Conservation (phyloP, 1,284 basidiomycete species). For the Peniophora sp. region DNA sequence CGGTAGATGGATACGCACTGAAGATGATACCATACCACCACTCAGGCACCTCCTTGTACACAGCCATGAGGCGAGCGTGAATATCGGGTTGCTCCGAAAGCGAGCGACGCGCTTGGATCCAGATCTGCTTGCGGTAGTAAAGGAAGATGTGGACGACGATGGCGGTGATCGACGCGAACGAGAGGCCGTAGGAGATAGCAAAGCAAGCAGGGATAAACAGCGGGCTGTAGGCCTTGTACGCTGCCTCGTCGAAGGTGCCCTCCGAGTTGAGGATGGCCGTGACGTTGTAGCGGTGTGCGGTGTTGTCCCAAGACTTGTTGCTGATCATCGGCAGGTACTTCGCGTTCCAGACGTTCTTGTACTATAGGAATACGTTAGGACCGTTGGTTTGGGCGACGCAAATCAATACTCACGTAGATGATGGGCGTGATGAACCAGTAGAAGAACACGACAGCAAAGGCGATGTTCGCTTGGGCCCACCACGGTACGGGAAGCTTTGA, state of each 20-base stretch:
- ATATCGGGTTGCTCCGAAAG: slow-evolving; percentile 73
- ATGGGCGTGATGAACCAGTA: slow-evolving; percentile 65
- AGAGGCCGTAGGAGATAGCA: slow-evolving; percentile 33
- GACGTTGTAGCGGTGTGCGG: slow-evolving; percentile 61
- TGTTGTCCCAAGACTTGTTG: slow-evolving; percentile 49
- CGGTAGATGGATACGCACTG: slow-evolving; percentile 4
- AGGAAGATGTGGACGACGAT: slow-evolving; percentile 65
- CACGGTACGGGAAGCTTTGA: slow-evolving; percentile 36
- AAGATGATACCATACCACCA: slow-evolving; percentile 24
- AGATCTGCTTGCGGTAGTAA: slow-evolving; percentile 73
- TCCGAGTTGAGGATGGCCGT: slow-evolving; percentile 50
- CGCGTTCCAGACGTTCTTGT: slow-evolving; percentile 31
- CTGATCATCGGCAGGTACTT: slow-evolving; percentile 43
- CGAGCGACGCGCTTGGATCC: slow-evolving; percentile 47
- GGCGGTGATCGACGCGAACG: slow-evolving; percentile 58
- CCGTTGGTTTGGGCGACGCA: not conserved
- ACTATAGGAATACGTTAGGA: slow-evolving; percentile 8
- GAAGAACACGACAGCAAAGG: slow-evolving; percentile 66
- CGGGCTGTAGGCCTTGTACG: slow-evolving; percentile 75
- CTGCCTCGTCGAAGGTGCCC: slow-evolving; percentile 45
- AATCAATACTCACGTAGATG: slow-evolving; percentile 17
- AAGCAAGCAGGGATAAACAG: slow-evolving; percentile 67
- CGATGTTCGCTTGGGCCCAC: slow-evolving; percentile 74
- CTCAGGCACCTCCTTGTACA: slow-evolving; percentile 15
- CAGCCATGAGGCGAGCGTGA: slow-evolving; percentile 43